phyloP scores from a whole-genome alignment of 345 rosid genomes.

The Citrus inodora region DNA sequence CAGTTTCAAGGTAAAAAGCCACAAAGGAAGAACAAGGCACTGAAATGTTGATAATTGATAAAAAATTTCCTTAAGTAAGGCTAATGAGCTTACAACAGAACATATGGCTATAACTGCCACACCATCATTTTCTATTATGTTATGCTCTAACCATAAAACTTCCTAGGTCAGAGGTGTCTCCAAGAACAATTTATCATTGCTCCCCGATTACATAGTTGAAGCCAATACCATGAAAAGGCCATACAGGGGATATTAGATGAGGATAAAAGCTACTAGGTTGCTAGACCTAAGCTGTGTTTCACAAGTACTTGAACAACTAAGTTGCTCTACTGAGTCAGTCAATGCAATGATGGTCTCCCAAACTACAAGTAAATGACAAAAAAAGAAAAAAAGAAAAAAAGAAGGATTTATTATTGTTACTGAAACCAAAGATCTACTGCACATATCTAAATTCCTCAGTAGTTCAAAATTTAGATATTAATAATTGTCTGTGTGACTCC shows the following conservation, averaged over 20 bases:
- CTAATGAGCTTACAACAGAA: not conserved
- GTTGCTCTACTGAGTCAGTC: not conserved
- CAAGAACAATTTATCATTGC: not conserved
- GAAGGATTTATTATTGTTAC: not conserved
- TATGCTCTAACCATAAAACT: not conserved
- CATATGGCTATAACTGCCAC: not conserved
- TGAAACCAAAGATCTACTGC: not conserved
- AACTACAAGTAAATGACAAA: not conserved
- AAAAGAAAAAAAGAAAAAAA: not conserved
- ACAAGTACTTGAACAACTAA: not conserved
- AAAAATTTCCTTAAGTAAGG: not conserved
- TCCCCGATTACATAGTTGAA: not conserved
- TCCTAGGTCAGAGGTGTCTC: not conserved
- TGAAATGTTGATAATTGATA: not conserved
- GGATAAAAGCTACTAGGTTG: not conserved
- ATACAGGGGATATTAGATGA: not conserved
- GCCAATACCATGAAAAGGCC: not conserved
- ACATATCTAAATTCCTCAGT: too few species aligned
- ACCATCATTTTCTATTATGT: not conserved
- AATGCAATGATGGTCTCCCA: not conserved
- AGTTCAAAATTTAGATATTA: not conserved
- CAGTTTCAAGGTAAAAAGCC: not conserved
- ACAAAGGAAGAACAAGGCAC: not conserved
- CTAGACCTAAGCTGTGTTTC: not conserved
- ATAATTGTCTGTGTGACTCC: not conserved